Percentiles rank a stretch among this genome's conserved stretches.
Conservation (phyloP, 495 filamentous ascomycete species). For the Penicillium cosmopolitanum region DNA sequence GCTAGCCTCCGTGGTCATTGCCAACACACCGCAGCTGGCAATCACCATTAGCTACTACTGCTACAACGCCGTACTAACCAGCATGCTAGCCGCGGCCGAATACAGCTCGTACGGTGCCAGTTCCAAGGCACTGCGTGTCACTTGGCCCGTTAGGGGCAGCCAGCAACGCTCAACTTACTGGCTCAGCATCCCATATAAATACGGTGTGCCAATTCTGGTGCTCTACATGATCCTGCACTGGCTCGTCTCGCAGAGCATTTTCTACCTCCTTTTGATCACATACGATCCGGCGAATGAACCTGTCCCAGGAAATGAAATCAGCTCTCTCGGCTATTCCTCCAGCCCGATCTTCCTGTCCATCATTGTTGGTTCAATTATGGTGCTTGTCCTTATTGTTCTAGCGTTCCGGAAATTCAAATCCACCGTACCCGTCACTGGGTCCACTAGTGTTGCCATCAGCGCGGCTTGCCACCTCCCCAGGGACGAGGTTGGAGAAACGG, state of each 20-base stretch:
- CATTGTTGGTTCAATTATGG: slow-evolving; percentile 27
- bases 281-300: slow-evolving; percentile 16
- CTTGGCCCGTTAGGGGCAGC: slow-evolving; percentile 34
- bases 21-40: slow-evolving; percentile 49
- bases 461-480: slow-evolving; percentile 30
- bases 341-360: slow-evolving; percentile 33
- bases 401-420: slow-evolving; percentile 29
- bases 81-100: slow-evolving; percentile 44
- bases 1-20: slow-evolving; percentile 17
- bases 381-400: slow-evolving; percentile 10
- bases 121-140: slow-evolving; percentile 49
- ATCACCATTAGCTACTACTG: slow-evolving; percentile 47
- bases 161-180: slow-evolving; percentile 50
- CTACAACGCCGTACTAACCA: slow-evolving; percentile 43
- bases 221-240: slow-evolving; percentile 40
- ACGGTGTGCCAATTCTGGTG: slow-evolving; percentile 36
- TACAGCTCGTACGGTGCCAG: slow-evolving; percentile 32
- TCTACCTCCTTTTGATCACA: slow-evolving; percentile 32
- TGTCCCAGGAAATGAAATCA: slow-evolving; percentile 4
- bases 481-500: slow-evolving; percentile 2
- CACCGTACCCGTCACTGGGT: slow-evolving; percentile 44
- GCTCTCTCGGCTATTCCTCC: slow-evolving; percentile 31
- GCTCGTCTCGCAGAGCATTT: slow-evolving; percentile 47
- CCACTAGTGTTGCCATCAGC: slow-evolving; percentile 50
- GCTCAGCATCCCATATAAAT: slow-evolving; percentile 46